Conservation (phyloP, 257 asterid genomes). For the Solanum ossicruentum region DNA sequence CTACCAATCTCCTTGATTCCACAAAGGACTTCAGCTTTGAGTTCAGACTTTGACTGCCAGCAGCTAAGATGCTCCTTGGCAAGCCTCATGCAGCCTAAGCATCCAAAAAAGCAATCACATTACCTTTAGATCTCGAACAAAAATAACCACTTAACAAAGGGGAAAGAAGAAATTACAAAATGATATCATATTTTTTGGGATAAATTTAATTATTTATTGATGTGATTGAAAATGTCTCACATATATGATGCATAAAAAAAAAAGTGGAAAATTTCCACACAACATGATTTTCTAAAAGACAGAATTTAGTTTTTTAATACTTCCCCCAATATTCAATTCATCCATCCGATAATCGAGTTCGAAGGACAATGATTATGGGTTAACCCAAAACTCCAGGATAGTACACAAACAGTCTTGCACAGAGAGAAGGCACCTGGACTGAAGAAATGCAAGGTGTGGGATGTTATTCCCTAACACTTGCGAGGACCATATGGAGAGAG, state of each 20-base stretch:
- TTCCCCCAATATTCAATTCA: background rate
- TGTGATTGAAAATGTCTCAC: background rate
- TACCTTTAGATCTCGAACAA: background rate
- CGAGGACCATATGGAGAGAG: background rate
- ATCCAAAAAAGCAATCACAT: background rate
- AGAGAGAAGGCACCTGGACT: background rate
- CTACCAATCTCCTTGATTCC: conserved; percentile 96
- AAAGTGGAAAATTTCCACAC: background rate
- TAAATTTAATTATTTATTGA: background rate
- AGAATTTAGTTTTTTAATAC: background rate
- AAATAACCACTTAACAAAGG: background rate
- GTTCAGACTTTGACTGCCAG: conserved; percentile 84
- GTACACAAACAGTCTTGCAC: background rate
- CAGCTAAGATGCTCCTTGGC: conserved; percentile 72
- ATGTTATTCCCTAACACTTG: background rate
- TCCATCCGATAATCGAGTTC: background rate
- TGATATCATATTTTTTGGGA: background rate
- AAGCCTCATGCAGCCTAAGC: conserved; percentile 65
- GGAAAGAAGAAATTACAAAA: background rate
- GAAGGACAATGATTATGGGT: background rate
- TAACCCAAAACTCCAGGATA: background rate
- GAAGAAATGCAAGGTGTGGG: background rate
- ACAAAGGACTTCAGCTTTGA: conserved; percentile 73
- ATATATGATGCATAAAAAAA: background rate
- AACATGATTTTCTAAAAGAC: background rate